A percentile compares a stretch with the other conserved stretches of the same genome.
Evolutionary conservation across 305 asterid genomes (phyloP).

Genomic region (Solanum chacoense): DNA sequence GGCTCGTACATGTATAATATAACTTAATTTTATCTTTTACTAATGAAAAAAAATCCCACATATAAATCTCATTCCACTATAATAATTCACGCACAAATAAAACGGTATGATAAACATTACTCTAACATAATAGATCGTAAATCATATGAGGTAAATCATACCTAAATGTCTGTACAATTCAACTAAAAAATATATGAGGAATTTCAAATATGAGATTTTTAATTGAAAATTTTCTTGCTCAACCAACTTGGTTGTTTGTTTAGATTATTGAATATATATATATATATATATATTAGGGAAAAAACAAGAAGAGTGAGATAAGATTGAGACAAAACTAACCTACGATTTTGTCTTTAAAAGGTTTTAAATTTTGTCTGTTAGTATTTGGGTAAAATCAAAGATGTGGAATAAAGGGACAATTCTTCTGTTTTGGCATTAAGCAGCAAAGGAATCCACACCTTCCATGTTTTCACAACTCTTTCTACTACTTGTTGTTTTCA

Average conservation of each 20-base stretch:
- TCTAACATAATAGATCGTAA: not conserved
- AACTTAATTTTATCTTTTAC: not conserved
- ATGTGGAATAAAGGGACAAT: constrained; percentile 11
- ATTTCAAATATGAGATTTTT: not conserved
- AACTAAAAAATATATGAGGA: no score
- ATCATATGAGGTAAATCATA: not conserved
- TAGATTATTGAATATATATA: not conserved
- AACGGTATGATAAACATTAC: not conserved
- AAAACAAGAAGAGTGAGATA: not conserved
- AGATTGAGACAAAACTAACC: constrained; percentile 4
- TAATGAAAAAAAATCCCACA: not conserved
- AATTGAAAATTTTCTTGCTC: not conserved
- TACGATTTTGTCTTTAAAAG: constrained; percentile 5
- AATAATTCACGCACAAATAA: not conserved
- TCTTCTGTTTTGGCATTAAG: constrained; percentile 17
- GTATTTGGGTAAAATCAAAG: constrained; percentile 14
- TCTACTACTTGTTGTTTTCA: not conserved
- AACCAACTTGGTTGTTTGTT: not conserved
- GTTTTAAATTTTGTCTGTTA: constrained; percentile 22
- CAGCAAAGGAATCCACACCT: not conserved
- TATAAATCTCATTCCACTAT: not conserved
- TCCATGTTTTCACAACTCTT: not conserved
- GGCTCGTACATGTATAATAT: not conserved
- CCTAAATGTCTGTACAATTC: not conserved
- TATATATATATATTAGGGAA: not conserved